These are phyloP conservation scores for Blastobotrys buckinghamii DNA, from an alignment of 1,139 yeast species.

Conservation along the genomic window DNA sequence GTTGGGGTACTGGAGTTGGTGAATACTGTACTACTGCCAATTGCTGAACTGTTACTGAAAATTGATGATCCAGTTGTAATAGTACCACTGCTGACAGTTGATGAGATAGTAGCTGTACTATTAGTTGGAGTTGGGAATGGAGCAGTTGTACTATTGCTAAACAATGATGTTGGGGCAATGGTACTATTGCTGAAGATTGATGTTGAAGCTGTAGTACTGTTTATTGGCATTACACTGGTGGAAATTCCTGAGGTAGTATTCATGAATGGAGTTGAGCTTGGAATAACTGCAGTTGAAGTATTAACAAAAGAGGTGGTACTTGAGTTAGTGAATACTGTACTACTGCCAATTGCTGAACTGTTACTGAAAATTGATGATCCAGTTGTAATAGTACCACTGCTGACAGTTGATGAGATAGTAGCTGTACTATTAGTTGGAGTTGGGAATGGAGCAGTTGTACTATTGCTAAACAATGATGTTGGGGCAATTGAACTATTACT, in stretches of 20 bases:
- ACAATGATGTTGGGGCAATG: too few species aligned
- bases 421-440: background rate
- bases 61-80: background rate
- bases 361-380: background rate
- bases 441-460: background rate
- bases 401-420: background rate
- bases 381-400: background rate
- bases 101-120: background rate
- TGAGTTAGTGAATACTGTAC: conserved; percentile 16
- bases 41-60: background rate
- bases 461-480: background rate
- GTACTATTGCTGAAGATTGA: conserved; percentile 1
- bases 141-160: background rate
- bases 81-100: background rate
- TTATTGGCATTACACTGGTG: conserved; percentile 1
- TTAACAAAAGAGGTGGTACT: background rate
- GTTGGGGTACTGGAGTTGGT: conserved; percentile 9
- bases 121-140: background rate
- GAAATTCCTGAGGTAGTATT: background rate
- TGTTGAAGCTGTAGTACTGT: background rate
- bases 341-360: conserved; percentile 5
- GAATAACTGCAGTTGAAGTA: conserved; percentile 1
- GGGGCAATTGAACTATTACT: background rate
- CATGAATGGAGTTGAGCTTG: background rate
- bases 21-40: conserved; percentile 13